Evolutionary conservation across 352 stramenopile species (phyloP), one percentile per base, ranked within the genome.

Genomic region (Globisporangium camurandrum): DNA sequence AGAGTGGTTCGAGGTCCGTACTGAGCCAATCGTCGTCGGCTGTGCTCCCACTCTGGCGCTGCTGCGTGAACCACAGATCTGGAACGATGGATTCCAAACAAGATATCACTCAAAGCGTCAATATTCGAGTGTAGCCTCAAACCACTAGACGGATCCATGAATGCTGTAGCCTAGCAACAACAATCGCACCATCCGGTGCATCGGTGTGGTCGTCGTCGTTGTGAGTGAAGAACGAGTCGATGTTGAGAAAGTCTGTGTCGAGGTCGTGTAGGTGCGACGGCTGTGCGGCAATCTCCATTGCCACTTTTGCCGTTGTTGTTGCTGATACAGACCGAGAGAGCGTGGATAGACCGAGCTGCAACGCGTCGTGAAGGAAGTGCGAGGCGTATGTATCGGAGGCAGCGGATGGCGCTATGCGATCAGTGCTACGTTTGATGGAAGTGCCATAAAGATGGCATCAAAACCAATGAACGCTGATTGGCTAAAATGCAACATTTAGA

Each of bases 191-290:
- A 24, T 67, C 48, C 24, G 41, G 37, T n/a, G n/a, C n/a, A 22
- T 9, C 16, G 41, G 14, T 4, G 1, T 56, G 26, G 7, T 66
- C 54, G 19, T 62, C 59, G 26, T 59, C 60, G 40, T 63, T 47
- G 28, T 48, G 49, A 1, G 39, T 58, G 22, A 70, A 67, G 51
- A 67, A 70, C 4, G 39, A 49, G 41, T 66, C 62, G 23, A 70
- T 66, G 58, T 61, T 70, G 33, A 70, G 48, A 23, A 67, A 64
- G 10, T 67, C 54, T 37, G 58, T 48, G 22, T 67, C 62, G 33
- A 70, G 51, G 39, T 67, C 62, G 8, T 62, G 49, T 19, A 55
- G 46, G 39, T 53, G 48, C n/a, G n/a, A n/a, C 24, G 54, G 39
- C 12, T 63, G 54, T 11, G 62, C 42, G 46, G 62, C 57, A 57